A percentile compares a stretch with the other conserved stretches of the same genome.
Evolutionary conservation across 768 basidiomycete genomes (phyloP).

Genomic region (Boletus vermiculosoides): DNA sequence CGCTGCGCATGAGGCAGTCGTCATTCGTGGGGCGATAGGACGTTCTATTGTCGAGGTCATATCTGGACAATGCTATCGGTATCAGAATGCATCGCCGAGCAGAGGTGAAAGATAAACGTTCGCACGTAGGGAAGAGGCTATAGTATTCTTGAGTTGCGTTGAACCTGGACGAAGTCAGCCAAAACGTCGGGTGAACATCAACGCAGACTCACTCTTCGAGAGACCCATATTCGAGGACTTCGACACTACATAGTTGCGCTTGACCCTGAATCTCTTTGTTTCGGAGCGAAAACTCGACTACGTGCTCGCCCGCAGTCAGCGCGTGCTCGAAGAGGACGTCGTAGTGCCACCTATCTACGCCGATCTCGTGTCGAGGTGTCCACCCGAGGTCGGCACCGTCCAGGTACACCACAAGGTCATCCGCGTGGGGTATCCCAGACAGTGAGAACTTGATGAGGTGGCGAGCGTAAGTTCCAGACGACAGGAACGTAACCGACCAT

Average conservation of each 20-base stretch:
- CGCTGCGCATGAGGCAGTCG: constrained; percentile 77
- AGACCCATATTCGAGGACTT: constrained; percentile 70
- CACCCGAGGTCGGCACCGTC: constrained; percentile 63
- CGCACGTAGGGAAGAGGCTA: constrained; percentile 73
- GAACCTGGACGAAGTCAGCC: constrained; percentile 47
- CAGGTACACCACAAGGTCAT: constrained; percentile 55
- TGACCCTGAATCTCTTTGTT: constrained; percentile 46
- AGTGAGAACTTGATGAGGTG: constrained; percentile 70
- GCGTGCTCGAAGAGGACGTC: constrained; percentile 46
- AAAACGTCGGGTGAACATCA: not conserved
- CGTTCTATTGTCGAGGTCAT: constrained; percentile 54
- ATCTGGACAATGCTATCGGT: constrained; percentile 38
- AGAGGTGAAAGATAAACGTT: not conserved
- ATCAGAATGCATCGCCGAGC: not conserved
- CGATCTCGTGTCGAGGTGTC: constrained; percentile 49
- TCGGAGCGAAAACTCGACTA: constrained; percentile 55
- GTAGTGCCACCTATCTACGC: constrained; percentile 76
- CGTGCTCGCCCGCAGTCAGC: constrained; percentile 53
- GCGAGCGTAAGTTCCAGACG: constrained; percentile 61
- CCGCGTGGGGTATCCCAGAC: constrained; percentile 58
- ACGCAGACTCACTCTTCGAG: constrained; percentile 48
- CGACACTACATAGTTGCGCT: constrained; percentile 76
- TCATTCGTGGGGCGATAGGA: constrained; percentile 81
- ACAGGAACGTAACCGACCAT: constrained; percentile 60
- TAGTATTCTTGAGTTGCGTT: constrained; percentile 55